Base-by-base conservation (phyloP, 169 alveolate genomes). In the Plasmodium falciparum region DNA sequence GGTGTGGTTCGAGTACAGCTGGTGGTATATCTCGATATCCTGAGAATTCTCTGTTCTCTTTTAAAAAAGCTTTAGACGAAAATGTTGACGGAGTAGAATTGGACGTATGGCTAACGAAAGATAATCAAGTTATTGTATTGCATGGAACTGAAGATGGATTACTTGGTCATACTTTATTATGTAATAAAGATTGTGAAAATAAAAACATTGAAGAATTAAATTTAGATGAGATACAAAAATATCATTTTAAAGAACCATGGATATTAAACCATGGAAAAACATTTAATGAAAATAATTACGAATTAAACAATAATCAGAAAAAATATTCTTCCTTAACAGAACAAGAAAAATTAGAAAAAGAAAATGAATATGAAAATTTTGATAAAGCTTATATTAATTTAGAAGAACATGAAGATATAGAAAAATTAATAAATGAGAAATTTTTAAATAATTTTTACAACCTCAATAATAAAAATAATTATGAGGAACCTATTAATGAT, bases 71-170 rank as follows among this genome's bases (percentile, higher is more conserved):
- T 2, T 15, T 63, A 20, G 89, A 91, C 24, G 13, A 61, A 0
- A 91, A 93, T 12, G 90, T 88, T 13, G 93, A 94, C 20, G 96
- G 96, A 11, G 29, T 94, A 9, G 96, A 94, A 72, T 67, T 94
- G 12, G 96, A 94, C 54, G 95, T 92, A 0, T 94, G 93, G 86
- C 83, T 94, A 8, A 86, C 96, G 4, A 86, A 90, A 24, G 88
- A 88, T 17, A 83, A 88, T 54, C 91, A 94, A 74, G 61, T 94
- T 8, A 75, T 92, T 13, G 95, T 94, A 13, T 62, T 93, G n/a
- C 96, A 94, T 74, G 95, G 96, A 2, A 69, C 91, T 22, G 74
- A 83, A 9, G 91, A 83, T 70, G 85, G 85, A 12, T 17, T 43
- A 22, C 47, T 83, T 0, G 83, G 85, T 22, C 43, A 83, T 33